These are phyloP conservation scores for Pseudozyma sp. DNA, from an alignment of 1,284 basidiomycete species.

Conservation along the genomic window DNA sequence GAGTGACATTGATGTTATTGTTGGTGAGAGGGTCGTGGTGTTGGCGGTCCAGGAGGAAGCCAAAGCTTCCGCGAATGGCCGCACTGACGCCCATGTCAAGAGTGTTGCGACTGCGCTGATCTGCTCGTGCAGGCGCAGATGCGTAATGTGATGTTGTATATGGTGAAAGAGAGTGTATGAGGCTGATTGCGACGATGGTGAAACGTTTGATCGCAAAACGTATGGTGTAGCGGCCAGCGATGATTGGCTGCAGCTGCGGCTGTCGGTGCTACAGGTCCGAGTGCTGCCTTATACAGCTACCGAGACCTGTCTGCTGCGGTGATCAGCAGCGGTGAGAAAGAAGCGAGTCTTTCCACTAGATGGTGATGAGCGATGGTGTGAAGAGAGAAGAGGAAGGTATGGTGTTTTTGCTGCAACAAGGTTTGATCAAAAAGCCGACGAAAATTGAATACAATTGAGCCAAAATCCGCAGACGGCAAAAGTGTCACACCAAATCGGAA, in stretches of 20 bases:
- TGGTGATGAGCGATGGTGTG: slow-evolving; percentile 1
- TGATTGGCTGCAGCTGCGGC: background rate
- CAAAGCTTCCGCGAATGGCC: slow-evolving; percentile 41
- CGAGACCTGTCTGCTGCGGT: slow-evolving; percentile 38
- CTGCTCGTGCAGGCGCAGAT: slow-evolving; percentile 21
- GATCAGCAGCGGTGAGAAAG: slow-evolving; percentile 21
- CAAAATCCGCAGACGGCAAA: background rate
- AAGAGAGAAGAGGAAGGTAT: background rate
- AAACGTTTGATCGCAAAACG: background rate
- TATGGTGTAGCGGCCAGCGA: background rate
- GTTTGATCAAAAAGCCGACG: slow-evolving; percentile 6
- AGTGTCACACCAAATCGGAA: background rate
- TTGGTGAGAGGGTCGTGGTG: slow-evolving; percentile 13
- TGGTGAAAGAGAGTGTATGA: background rate
- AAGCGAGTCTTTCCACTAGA: slow-evolving; percentile 11
- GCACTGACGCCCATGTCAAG: slow-evolving; percentile 40
- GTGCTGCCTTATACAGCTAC: slow-evolving; percentile 34
- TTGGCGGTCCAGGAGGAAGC: slow-evolving; percentile 37
- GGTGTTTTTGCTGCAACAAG: background rate
- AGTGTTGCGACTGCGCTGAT: background rate
- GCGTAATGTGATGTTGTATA: background rate
- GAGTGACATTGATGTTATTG: slow-evolving; percentile 33
- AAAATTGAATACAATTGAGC: background rate
- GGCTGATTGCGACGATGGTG: background rate
- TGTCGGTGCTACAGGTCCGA: slow-evolving; percentile 31